Evolutionary conservation across 441 rosid species (phyloP).

Genomic region (Gossypium lobatum): DNA sequence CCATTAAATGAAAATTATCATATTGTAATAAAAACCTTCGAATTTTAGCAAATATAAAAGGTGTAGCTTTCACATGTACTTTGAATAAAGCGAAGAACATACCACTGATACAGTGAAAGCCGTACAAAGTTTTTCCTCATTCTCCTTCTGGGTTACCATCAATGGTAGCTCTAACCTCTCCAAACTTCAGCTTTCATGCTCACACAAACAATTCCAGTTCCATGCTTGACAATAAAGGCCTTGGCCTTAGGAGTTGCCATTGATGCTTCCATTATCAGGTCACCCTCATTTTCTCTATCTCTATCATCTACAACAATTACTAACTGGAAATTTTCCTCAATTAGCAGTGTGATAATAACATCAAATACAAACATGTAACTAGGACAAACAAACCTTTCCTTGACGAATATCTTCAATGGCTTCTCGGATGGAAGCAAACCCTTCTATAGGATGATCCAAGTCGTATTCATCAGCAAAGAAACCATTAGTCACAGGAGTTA

Average conservation of each 20-base stretch:
- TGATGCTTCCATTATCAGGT: slow-evolving; percentile 56
- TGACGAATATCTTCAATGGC: slow-evolving; percentile 36
- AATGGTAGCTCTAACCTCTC: slow-evolving; percentile 59
- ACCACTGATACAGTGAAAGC: slow-evolving; percentile 64
- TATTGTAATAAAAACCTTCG: not conserved
- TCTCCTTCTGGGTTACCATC: slow-evolving; percentile 53
- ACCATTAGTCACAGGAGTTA: slow-evolving; percentile 33
- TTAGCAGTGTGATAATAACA: slow-evolving; percentile 5
- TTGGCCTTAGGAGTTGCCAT: slow-evolving; percentile 52
- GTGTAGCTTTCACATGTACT: not conserved
- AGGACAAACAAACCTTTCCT: slow-evolving; percentile 26
- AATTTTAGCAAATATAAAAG: not conserved
- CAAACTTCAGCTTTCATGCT: slow-evolving; percentile 54
- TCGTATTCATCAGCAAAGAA: slow-evolving; percentile 39
- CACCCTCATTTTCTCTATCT: slow-evolving; percentile 69
- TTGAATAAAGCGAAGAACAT: slow-evolving; percentile 14
- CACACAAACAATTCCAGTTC: slow-evolving; percentile 64
- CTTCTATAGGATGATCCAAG: slow-evolving; percentile 33
- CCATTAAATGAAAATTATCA: not conserved
- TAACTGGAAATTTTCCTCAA: slow-evolving; percentile 27
- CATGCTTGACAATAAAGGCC: slow-evolving; percentile 60
- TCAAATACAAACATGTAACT: not conserved
- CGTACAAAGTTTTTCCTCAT: slow-evolving; percentile 49
- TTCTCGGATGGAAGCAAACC: slow-evolving; percentile 32
- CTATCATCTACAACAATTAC: slow-evolving; percentile 72